A percentile compares a stretch with the other conserved stretches of the same genome.
Conservation (phyloP, 768 basidiomycete species). For the Suillus variegatus region DNA sequence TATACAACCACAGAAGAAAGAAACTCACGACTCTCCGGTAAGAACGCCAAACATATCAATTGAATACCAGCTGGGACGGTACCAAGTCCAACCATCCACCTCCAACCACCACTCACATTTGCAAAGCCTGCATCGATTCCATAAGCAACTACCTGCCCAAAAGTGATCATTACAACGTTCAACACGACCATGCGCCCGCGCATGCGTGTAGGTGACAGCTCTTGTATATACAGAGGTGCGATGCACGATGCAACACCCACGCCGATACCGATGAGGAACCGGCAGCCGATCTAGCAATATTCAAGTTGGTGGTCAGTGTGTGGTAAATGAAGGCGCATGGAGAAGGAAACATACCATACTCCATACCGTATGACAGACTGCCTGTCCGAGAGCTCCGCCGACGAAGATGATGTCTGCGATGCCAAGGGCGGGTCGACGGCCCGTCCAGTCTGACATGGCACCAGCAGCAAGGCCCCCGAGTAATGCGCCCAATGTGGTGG, state of each 20-base stretch:
- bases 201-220: constrained; percentile 72
- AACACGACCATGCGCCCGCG: constrained; percentile 79
- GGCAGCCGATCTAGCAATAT: constrained; percentile 56
- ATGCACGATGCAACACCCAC: constrained; percentile 78
- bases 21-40: constrained; percentile 79
- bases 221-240: constrained; percentile 83
- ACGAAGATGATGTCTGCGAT: constrained; percentile 76
- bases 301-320: background rate
- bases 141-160: constrained; percentile 80
- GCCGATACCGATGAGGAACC: constrained; percentile 74
- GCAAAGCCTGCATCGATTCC: constrained; percentile 70
- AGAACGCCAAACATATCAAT: constrained; percentile 55
- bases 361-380: constrained; percentile 68
- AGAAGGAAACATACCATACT: constrained; percentile 52
- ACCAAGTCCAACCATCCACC: constrained; percentile 84
- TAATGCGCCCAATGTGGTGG: constrained; percentile 77
- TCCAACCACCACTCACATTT: constrained; percentile 64
- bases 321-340: background rate
- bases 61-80: constrained; percentile 69
- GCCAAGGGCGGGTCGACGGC: constrained; percentile 62
- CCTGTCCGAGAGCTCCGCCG: constrained; percentile 70
- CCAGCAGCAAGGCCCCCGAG: constrained; percentile 74
- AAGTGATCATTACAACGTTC: constrained; percentile 81
- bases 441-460: constrained; percentile 68
- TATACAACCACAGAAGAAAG: no score